These are phyloP conservation scores for Zymoseptoria crescenta DNA, from an alignment of 2,329 filamentous ascomycete species.

Conservation along the genomic window DNA sequence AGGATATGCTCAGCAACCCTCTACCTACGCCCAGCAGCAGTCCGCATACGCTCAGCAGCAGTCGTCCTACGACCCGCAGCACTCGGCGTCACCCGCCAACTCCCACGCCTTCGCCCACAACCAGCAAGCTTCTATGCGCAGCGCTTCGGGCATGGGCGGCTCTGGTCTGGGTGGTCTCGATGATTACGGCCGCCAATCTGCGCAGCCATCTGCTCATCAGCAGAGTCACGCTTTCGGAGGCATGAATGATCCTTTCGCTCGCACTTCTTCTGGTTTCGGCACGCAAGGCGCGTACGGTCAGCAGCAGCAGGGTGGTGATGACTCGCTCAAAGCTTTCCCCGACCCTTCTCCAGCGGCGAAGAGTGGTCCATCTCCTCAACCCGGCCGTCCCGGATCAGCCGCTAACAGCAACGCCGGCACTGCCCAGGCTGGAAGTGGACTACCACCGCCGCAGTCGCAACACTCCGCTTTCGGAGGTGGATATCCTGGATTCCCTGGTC, in stretches of 20 bases:
- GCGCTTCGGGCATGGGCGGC: conserved; percentile 34
- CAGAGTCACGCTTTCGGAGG: conserved; percentile 44
- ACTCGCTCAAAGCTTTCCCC: conserved; percentile 50
- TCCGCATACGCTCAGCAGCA: conserved; percentile 44
- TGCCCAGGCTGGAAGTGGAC: conserved; percentile 37
- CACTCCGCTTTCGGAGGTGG: conserved; percentile 49
- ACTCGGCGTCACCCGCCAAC: conserved; percentile 57
- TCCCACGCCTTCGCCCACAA: conserved; percentile 44
- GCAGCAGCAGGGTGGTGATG: conserved; percentile 43
- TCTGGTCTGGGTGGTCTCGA: conserved; percentile 43
- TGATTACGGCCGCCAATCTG: conserved; percentile 48
- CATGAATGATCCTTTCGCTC: conserved; percentile 53
- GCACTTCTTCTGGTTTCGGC: conserved; percentile 50
- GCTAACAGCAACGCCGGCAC: conserved; percentile 50
- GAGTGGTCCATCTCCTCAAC: conserved; percentile 53
- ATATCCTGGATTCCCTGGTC: conserved; percentile 45
- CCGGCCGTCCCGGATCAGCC: conserved; percentile 55
- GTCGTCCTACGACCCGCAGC: conserved; percentile 49
- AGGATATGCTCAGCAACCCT: conserved; percentile 44
- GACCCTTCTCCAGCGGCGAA: conserved; percentile 34
- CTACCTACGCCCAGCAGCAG: conserved; percentile 52
- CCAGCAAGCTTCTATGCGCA: conserved; percentile 34
- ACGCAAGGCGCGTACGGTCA: conserved; percentile 42
- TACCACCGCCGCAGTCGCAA: conserved; percentile 50
- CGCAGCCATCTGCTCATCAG: conserved; percentile 49